Evolutionary conservation across 805 yeast genomes (phyloP), one percentile per base, ranked within the genome.

Genomic region (Pichia membranifaciens): DNA sequence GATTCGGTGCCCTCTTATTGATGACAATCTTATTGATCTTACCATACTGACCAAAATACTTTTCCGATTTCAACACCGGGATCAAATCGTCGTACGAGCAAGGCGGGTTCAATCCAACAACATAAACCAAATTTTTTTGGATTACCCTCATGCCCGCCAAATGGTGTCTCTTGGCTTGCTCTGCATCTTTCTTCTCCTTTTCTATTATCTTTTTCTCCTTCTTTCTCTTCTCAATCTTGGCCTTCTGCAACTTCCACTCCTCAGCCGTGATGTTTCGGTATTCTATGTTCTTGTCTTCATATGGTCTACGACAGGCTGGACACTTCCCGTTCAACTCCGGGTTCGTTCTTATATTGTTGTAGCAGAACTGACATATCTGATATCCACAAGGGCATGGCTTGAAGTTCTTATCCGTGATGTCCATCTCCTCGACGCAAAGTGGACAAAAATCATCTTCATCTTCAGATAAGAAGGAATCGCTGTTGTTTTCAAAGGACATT

Each of bases 341-440:
- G 58, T 91, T 91, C 54, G 88, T 93, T 54, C 96, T 78, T 59
- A 93, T 93, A 65, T 90, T 91, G 70, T 93, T 93, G 74, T 91
- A 93, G 67, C 99, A 93, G 64, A 93, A 93, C 73, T 91, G 98
- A 66, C 99, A 93, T 49, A 93, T 87, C 65, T 95, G 97, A 61
- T 93, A 93, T 17, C 99, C 99, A 71, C 99, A 93, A 1, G 98
- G 98, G 72, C 99, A 93, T n/a, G 99, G 99, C 66, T 85, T 88
- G 74, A 93, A 93, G 70, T 89, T 87, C 61, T 86, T 88, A 68
- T 93, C 99, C 16, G 96, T 85, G 41, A 91, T 81, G 67, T 93
- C 99, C 89, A 93, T 83, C 64, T 93, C 97, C 68, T 93, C 99
- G 61, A 90, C 91, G 72, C 99, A 93, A 53, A 93, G 78, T 48